Evolutionary conservation across 2,329 filamentous ascomycete species (phyloP).

Genomic region (Davidsoniella australis): DNA sequence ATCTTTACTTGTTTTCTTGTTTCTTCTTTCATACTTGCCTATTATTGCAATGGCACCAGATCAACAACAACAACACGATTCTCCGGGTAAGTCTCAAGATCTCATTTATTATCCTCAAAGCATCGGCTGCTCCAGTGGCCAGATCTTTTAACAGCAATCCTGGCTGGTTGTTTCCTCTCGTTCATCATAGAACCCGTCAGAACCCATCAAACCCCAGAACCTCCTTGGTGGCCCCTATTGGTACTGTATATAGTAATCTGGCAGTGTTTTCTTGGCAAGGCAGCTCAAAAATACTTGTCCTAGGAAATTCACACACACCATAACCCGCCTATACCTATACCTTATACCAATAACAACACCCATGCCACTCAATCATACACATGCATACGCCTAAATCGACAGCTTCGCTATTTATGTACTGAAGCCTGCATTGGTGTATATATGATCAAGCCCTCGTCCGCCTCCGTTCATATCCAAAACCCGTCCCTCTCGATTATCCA

Average conservation of each 20-base stretch:
- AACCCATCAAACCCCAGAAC: conserved; percentile 3
- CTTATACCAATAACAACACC: not conserved
- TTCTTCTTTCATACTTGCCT: not conserved
- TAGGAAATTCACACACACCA: not conserved
- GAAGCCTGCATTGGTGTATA: not conserved
- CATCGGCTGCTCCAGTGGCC: conserved; percentile 4
- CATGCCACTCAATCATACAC: not conserved
- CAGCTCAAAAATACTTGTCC: not conserved
- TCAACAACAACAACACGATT: conserved; percentile 8
- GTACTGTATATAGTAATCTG: not conserved
- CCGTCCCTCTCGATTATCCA: not conserved
- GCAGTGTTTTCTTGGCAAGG: not conserved
- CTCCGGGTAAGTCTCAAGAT: conserved; percentile 12
- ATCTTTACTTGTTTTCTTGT: not conserved
- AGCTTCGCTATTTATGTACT: not conserved
- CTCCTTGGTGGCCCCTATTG: conserved; percentile 4
- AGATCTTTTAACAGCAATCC: conserved; percentile 3
- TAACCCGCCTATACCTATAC: not conserved
- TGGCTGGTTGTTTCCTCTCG: conserved; percentile 6
- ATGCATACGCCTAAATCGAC: not conserved
- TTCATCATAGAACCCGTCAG: not conserved
- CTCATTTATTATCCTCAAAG: not conserved
- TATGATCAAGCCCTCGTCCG: no score
- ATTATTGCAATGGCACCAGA: conserved; percentile 1
- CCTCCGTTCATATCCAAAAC: no score